Evolutionary conservation across 805 yeast species (phyloP), one percentile per base, ranked within the genome.

Genomic region (Torulaspora maleeae): DNA sequence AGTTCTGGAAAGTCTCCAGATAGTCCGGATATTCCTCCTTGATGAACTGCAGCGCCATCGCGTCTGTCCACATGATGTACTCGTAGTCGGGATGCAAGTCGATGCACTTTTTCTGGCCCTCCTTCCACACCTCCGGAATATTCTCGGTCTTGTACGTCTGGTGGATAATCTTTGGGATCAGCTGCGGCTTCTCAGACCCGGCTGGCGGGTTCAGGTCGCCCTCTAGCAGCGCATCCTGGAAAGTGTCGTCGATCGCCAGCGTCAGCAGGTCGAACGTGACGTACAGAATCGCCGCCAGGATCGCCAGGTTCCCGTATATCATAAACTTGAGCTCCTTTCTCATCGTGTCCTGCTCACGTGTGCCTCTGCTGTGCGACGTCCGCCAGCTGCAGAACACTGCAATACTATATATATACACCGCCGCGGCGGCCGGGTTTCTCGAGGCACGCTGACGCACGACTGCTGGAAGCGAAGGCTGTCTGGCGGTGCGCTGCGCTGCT

Each of bases 61-160:
- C 84, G 65, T 89, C 96, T 4, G 96, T 90, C 97, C 97, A 89
- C 28, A 89, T 65, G 36, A 82, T 82, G 67, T 89, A 89, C 63
- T 86, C 81, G 61, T 86, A 90, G 65, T 88, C 96, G 1, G 93
- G 91, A 61, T 90, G 95, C 45, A 83, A 68, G 49, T 84, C 85
- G 34, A 79, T 74, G 61, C 95, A 87, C 20, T 78, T 77, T 60
- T 80, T 75, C 59, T 86, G 95, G 24, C 95, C 88, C 5, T 74
- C 76, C 49, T 70, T 71, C 97, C 97, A 90, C 38, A 76, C 72
- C 40, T 80, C 89, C 2, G 97, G 97, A 12, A 89, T 78, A 16
- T 81, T 76, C 11, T 70, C 74, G 16, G 86, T 84, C 62, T 86
- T 89, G 67, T 90, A 90, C 11, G 96, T 90, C 65, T 90, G 97